Evolutionary conservation across 768 basidiomycete genomes (phyloP).

Genomic region (Wakefieldia striispora): DNA sequence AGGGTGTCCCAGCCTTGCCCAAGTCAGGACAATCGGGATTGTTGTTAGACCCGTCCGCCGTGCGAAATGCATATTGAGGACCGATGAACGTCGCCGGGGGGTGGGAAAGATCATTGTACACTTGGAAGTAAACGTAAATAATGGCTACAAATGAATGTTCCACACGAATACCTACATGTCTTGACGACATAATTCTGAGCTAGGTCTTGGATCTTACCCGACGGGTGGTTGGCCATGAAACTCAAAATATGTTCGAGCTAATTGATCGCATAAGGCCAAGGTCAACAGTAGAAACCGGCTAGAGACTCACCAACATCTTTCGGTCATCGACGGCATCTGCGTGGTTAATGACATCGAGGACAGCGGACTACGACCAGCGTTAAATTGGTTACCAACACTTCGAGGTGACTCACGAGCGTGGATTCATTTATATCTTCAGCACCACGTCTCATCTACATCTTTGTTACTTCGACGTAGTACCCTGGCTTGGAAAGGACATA

Average conservation of each 20-base stretch:
- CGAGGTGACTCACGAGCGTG: conserved; percentile 14
- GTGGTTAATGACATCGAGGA: conserved; percentile 61
- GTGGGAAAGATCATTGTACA: conserved; percentile 81
- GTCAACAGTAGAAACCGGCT: background rate
- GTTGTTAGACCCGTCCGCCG: conserved; percentile 77
- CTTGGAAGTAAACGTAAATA: conserved; percentile 34
- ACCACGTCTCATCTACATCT: conserved; percentile 28
- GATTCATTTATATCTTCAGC: conserved; percentile 31
- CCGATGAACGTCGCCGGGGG: conserved; percentile 72
- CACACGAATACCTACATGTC: conserved; percentile 45
- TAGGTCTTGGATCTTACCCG: conserved; percentile 42
- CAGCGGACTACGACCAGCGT: conserved; percentile 43
- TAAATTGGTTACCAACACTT: background rate
- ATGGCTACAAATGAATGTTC: background rate
- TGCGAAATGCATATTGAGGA: conserved; percentile 59
- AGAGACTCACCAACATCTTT: conserved; percentile 62
- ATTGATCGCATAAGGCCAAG: background rate
- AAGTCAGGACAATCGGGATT: conserved; percentile 67
- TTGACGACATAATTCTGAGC: conserved; percentile 42
- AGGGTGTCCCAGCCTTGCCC: conserved; percentile 77
- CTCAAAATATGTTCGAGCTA: conserved; percentile 73
- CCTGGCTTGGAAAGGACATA: background rate
- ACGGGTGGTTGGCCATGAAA: conserved; percentile 58
- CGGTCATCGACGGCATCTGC: conserved; percentile 70
- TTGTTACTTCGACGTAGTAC: background rate